Conservation (phyloP, 2,329 filamentous ascomycete species). For the Curvularia eragrostidis region DNA sequence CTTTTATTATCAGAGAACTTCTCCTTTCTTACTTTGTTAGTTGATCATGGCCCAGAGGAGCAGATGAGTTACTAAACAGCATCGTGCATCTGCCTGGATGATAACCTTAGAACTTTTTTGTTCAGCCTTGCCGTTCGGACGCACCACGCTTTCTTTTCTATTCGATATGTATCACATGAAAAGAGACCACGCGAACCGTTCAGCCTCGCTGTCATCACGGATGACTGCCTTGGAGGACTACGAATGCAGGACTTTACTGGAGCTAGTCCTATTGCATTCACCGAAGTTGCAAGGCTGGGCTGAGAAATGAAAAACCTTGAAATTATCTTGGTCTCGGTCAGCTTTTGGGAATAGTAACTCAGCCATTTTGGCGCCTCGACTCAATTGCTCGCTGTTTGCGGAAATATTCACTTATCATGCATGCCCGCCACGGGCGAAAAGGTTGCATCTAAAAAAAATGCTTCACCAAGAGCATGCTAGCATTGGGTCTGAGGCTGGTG, state of each 20-base stretch:
- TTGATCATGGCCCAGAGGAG: not conserved
- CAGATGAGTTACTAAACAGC: conserved; percentile 1
- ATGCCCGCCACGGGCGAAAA: not conserved
- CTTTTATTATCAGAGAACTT: not conserved
- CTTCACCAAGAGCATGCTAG: not conserved
- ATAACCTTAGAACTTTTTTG: not conserved
- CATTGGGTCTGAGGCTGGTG: too few species aligned
- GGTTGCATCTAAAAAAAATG: not conserved
- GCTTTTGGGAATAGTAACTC: not conserved
- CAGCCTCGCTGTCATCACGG: conserved; percentile 3
- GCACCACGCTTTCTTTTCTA: not conserved
- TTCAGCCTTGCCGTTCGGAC: conserved; percentile 5
- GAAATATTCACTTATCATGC: not conserved
- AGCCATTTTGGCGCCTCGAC: not conserved
- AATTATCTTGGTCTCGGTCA: not conserved
- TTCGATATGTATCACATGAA: not conserved
- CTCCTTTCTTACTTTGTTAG: not conserved
- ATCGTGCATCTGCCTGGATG: not conserved
- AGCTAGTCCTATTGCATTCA: conserved; percentile 16
- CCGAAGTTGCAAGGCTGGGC: conserved; percentile 9
- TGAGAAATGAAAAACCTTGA: not conserved
- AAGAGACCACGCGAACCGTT: not conserved
- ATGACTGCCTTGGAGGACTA: conserved; percentile 2
- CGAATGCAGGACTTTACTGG: not conserved
- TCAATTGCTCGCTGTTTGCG: not conserved